Conservation (phyloP, 805 yeast genomes). For the Kodamaea sagamina region DNA sequence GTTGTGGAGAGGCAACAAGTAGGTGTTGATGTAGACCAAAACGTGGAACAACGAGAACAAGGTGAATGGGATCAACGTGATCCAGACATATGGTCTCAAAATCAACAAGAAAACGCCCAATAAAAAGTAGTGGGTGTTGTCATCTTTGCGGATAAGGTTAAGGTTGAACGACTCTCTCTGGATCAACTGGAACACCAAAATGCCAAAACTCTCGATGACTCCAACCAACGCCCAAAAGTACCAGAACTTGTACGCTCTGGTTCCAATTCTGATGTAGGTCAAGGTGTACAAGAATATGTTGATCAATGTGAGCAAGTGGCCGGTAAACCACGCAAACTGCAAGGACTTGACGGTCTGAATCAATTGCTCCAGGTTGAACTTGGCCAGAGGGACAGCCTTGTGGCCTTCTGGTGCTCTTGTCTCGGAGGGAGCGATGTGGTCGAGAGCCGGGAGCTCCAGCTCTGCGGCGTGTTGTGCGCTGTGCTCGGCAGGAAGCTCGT, state of each 20-base stretch:
- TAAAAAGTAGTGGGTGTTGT: slow-evolving; percentile 73
- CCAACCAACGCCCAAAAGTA: slow-evolving; percentile 65
- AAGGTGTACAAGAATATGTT: slow-evolving; percentile 33
- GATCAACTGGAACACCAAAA: slow-evolving; percentile 63
- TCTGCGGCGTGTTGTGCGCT: no score
- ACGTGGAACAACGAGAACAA: slow-evolving; percentile 82
- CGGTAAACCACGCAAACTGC: slow-evolving; percentile 77
- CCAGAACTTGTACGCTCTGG: slow-evolving; percentile 33
- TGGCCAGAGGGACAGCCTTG: slow-evolving; percentile 4
- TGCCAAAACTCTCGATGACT: slow-evolving; percentile 70
- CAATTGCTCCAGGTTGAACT: slow-evolving; percentile 18
- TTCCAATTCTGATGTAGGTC: slow-evolving; percentile 35
- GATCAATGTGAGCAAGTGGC: slow-evolving; percentile 39
- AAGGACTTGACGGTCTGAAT: slow-evolving; percentile 39
- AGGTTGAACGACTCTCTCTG: slow-evolving; percentile 31
- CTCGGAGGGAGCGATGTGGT: no score
- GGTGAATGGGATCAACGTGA: slow-evolving; percentile 72
- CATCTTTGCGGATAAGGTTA: slow-evolving; percentile 43
- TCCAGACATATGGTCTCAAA: slow-evolving; percentile 57
- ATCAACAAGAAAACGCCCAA: slow-evolving; percentile 49
- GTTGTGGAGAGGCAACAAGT: slow-evolving; percentile 62
- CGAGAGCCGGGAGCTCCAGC: no score
- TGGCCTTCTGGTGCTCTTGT: no score
- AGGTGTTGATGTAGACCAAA: slow-evolving; percentile 65
- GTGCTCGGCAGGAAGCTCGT: no score